Percentiles rank a stretch among this genome's conserved stretches.
Conservation (phyloP, 148 eudicot genomes). For the Polygonum aviculare region DNA sequence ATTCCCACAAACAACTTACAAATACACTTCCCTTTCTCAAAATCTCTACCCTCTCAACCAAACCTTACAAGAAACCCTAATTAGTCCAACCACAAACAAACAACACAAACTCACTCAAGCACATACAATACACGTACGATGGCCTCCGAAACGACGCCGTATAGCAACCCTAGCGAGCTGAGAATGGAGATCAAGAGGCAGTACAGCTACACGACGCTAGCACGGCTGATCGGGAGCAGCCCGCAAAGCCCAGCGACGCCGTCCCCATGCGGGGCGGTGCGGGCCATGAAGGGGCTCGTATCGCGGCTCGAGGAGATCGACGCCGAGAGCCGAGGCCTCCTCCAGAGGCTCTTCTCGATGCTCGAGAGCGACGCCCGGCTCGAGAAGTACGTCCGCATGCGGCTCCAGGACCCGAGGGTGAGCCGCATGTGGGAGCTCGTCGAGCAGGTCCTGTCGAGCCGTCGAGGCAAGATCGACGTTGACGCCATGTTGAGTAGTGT, state of each 20-base stretch:
- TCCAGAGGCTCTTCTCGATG: constrained; percentile 19
- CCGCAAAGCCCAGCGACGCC: constrained; percentile 5
- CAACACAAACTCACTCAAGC: neutral
- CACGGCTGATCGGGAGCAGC: neutral
- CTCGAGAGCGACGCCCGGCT: constrained; percentile 22
- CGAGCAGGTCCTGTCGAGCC: constrained; percentile 21
- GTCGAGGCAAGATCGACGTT: neutral
- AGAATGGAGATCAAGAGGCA: constrained; percentile 1
- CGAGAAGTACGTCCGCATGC: constrained; percentile 16
- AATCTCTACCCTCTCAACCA: neutral
- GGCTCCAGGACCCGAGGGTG: constrained; percentile 22
- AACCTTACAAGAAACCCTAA: neutral
- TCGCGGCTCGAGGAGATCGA: constrained; percentile 23
- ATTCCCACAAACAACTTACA: no score
- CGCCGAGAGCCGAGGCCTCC: constrained; percentile 18
- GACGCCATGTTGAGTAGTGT: neutral
- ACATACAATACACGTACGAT: neutral
- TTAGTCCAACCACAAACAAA: neutral
- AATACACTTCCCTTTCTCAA: no score
- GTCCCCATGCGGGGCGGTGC: constrained; percentile 17
- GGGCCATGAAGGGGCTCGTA: constrained; percentile 13
- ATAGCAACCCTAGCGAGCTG: neutral
- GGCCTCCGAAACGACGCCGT: constrained; percentile 2
- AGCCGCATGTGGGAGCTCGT: constrained; percentile 28
- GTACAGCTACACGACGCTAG: constrained; percentile 11